A percentile compares a stretch with the other conserved stretches of the same genome.
phyloP scores from a whole-genome alignment of 1,284 basidiomycete genomes.

The Ustilago tritici region DNA sequence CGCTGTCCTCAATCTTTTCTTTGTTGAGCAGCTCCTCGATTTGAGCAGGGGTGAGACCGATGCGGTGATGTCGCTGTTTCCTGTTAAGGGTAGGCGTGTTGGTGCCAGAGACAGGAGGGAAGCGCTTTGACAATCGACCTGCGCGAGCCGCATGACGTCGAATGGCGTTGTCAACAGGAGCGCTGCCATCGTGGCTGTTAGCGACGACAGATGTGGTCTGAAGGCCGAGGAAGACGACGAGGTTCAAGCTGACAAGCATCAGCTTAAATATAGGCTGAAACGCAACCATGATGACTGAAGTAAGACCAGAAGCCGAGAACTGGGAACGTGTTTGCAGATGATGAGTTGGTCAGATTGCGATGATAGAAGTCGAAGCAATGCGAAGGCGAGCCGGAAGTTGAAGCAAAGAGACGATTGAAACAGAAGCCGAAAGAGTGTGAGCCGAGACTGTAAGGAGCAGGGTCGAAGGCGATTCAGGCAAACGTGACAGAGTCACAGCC shows the following conservation, averaged over 20 bases:
- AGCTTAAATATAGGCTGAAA: conserved; percentile 38
- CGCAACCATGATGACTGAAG: conserved; percentile 25
- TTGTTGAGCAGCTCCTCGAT: conserved; percentile 26
- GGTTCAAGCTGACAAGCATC: conserved; percentile 40
- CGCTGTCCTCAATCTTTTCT: conserved; percentile 14
- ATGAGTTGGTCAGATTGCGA: neutral
- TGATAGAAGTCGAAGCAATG: neutral
- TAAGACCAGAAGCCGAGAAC: neutral
- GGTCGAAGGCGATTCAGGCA: neutral
- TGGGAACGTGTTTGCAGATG: neutral
- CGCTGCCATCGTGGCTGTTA: neutral
- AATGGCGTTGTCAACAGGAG: conserved; percentile 18
- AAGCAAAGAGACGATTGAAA: neutral
- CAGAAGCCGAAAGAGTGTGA: conserved; percentile 27
- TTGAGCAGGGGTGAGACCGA: conserved; percentile 26
- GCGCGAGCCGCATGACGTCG: conserved; percentile 39
- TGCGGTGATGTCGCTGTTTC: conserved; percentile 17
- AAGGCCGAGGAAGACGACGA: conserved; percentile 26
- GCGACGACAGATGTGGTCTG: neutral
- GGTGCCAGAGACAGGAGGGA: conserved; percentile 11
- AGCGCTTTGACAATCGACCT: conserved; percentile 36
- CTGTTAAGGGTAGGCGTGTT: conserved; percentile 10
- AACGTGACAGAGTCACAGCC: neutral
- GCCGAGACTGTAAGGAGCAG: neutral
- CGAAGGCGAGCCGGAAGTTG: neutral